phyloP scores from a whole-genome alignment of 306 rosid species.

The Geum urbanum region DNA sequence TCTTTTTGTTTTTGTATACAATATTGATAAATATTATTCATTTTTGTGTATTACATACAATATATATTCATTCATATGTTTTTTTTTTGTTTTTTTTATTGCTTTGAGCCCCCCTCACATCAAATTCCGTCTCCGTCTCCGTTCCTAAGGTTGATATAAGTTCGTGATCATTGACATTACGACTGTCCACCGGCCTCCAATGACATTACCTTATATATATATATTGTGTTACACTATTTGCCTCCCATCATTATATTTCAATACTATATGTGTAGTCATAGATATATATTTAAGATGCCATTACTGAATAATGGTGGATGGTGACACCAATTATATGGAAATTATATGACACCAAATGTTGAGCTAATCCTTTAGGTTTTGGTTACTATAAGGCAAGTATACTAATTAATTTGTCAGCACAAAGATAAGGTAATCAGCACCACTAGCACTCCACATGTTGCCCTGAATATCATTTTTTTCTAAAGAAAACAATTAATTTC shows the following conservation, averaged over 20 bases:
- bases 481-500: neutral
- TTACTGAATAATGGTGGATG: constrained; percentile 6
- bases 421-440: neutral
- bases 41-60: too few species aligned
- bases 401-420: neutral
- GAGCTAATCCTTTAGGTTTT: neutral
- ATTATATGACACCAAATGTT: neutral
- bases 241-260: constrained; percentile 14
- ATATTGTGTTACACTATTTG: neutral
- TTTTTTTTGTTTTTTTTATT: too few species aligned
- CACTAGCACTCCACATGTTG: neutral
- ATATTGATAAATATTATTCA: too few species aligned
- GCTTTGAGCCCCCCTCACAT: too few species aligned
- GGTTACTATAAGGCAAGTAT: neutral
- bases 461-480: too few species aligned
- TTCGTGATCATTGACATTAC: neutral
- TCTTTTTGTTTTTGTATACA: too few species aligned
- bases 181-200: neutral
- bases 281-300: neutral
- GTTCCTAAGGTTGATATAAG: constrained; percentile 10
- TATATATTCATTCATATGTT: too few species aligned
- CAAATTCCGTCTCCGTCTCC: too few species aligned
- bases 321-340: constrained; percentile 5
- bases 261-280: neutral
- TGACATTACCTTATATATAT: neutral